Conservation (phyloP, 805 yeast genomes). For the Candida manassasensis region DNA sequence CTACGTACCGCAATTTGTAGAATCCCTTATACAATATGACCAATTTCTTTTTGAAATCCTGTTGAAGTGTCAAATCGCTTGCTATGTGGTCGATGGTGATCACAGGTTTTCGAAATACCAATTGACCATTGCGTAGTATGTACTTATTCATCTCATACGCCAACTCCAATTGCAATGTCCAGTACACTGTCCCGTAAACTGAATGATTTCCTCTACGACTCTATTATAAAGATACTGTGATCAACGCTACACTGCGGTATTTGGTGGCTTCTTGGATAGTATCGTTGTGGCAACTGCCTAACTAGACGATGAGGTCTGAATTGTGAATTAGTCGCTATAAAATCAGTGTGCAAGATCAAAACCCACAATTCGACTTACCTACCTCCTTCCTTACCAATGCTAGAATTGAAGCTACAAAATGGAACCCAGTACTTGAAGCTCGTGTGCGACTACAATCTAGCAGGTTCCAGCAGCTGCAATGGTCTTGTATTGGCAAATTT, state of each 20-base stretch:
- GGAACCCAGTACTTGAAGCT: conserved; percentile 8
- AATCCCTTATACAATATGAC: conserved; percentile 27
- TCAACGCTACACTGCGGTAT: too few relatives aligned
- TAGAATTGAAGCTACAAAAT: conserved; percentile 7
- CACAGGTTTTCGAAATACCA: conserved; percentile 8
- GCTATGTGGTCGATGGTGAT: conserved; percentile 5
- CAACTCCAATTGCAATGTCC: too few relatives aligned
- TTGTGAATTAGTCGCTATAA: too few relatives aligned
- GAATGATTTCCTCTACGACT: too few relatives aligned
- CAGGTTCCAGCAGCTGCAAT: background rate
- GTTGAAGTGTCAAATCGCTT: conserved; percentile 3
- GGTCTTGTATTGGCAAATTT: background rate
- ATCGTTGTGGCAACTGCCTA: too few relatives aligned
- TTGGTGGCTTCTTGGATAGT: too few relatives aligned
- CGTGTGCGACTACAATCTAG: conserved; percentile 3
- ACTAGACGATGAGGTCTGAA: too few relatives aligned
- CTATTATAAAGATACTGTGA: too few relatives aligned
- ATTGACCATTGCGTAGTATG: conserved; percentile 2
- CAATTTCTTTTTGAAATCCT: conserved; percentile 11
- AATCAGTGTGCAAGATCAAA: too few relatives aligned
- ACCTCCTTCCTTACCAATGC: background rate
- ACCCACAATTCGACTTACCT: too few relatives aligned
- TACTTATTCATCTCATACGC: background rate
- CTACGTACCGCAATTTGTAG: conserved; percentile 25
- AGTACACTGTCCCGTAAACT: too few relatives aligned